Conservation (phyloP, 805 yeast genomes). For the Wickerhamomyces ciferrii region DNA sequence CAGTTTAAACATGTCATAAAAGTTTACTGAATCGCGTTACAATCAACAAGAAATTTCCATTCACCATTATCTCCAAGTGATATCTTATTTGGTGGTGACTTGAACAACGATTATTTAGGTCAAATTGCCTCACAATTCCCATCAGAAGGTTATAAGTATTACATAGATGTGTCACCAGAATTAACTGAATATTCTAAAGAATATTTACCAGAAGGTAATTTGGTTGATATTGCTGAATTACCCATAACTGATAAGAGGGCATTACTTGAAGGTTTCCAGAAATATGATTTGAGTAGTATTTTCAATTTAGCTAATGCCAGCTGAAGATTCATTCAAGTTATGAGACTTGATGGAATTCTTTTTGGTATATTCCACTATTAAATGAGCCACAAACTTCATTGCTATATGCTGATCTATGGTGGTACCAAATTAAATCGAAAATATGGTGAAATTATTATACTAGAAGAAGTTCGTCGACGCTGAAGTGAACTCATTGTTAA, state of each 20-base stretch:
- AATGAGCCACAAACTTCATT: constrained; percentile 94
- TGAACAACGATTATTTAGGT: constrained; percentile 64
- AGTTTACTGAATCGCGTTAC: constrained; percentile 97
- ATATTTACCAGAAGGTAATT: constrained; percentile 30
- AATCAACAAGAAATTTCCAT: constrained; percentile 95
- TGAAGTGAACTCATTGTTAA: constrained; percentile 98
- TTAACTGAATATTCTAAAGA: constrained; percentile 66
- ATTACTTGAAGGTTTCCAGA: constrained; percentile 88
- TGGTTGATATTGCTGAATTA: constrained; percentile 68
- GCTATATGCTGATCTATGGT: constrained; percentile 77
- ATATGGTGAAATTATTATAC: constrained; percentile 48
- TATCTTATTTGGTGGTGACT: constrained; percentile 91
- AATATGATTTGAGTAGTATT: constrained; percentile 78
- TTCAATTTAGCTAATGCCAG: constrained; percentile 89
- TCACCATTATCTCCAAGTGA: constrained; percentile 90
- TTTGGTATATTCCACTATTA: constrained; percentile 93
- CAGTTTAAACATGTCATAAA: constrained; percentile 76
- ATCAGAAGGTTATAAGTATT: constrained; percentile 75
- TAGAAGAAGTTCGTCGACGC: constrained; percentile 82
- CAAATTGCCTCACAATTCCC: constrained; percentile 65
- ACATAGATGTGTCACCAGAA: constrained; percentile 68
- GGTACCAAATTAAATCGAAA: constrained; percentile 46
- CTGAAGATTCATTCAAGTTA: constrained; percentile 80
- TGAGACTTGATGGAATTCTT: constrained; percentile 99
- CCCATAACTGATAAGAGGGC: constrained; percentile 92